Conservation (phyloP, 1,284 basidiomycete genomes). For the Fomitopsis betulina region DNA sequence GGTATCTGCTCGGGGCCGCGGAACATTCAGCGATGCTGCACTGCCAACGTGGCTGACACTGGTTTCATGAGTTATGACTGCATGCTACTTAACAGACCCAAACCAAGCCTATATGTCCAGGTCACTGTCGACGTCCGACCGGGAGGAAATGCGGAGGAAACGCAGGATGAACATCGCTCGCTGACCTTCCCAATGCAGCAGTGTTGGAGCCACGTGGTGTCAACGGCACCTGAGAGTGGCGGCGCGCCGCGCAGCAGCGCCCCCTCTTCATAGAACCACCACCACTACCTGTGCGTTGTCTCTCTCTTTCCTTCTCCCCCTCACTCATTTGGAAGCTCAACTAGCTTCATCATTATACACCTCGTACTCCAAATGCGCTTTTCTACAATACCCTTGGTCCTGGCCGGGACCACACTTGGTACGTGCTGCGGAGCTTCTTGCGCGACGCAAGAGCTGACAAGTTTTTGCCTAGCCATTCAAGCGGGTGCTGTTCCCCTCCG, state of each 20-base stretch:
- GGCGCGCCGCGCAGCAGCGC: background rate
- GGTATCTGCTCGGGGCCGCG: no score
- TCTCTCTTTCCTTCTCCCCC: background rate
- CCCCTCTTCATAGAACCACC: background rate
- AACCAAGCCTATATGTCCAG: no score
- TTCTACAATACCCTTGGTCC: background rate
- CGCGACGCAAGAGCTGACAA: background rate
- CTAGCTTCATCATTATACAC: background rate
- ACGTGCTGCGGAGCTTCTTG: conserved; percentile 2
- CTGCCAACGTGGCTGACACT: no score
- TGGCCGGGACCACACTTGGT: conserved; percentile 9
- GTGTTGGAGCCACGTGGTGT: background rate
- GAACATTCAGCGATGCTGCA: no score
- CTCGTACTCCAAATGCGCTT: background rate
- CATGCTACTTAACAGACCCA: no score
- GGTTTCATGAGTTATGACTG: no score
- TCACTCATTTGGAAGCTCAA: background rate
- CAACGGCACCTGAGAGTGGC: background rate
- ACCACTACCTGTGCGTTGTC: background rate
- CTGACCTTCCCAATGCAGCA: background rate
- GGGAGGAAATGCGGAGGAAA: no score
- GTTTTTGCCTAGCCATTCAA: conserved; percentile 1
- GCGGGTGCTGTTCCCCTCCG: conserved; percentile 6
- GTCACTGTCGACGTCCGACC: no score
- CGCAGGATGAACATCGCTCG: background rate